phyloP scores from a whole-genome alignment of 192 early-diverging fungal genomes.

The Fimicolochytrium jonesii region DNA sequence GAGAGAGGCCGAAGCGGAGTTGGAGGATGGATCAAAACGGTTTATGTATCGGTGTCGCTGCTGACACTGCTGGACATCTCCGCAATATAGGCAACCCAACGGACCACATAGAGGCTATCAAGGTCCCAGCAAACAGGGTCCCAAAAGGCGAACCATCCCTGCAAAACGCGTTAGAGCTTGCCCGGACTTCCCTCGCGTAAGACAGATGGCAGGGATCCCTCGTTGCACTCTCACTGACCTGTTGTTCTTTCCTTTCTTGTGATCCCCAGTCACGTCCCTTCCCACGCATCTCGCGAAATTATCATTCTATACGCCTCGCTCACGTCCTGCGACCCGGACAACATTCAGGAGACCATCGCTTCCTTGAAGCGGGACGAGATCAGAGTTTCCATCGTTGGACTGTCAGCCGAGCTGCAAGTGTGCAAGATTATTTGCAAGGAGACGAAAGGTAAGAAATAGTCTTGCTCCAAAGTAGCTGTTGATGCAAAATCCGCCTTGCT shows the following conservation, averaged over 20 bases:
- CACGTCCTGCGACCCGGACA: conserved; percentile 90
- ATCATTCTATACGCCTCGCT: conserved; percentile 83
- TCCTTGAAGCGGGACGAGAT: conserved; percentile 64
- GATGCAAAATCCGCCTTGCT: no score
- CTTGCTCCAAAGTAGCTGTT: no score
- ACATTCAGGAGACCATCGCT: conserved; percentile 80
- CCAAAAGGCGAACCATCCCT: conserved; percentile 82
- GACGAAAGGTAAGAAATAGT: conserved; percentile 60
- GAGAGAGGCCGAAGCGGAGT: no score
- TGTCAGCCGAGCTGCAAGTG: conserved; percentile 87
- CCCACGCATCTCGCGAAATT: conserved; percentile 85
- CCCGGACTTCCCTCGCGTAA: conserved; percentile 60
- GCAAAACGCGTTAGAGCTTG: conserved; percentile 88
- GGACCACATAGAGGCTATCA: conserved; percentile 72
- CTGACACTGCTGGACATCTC: no score
- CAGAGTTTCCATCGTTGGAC: conserved; percentile 80
- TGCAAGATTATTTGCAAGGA: conserved; percentile 67
- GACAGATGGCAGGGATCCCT: neutral
- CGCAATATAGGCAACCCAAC: conserved; percentile 56
- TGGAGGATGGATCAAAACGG: no score
- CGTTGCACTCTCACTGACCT: neutral
- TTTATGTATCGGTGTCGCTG: no score
- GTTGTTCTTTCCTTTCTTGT: neutral
- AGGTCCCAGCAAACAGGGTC: conserved; percentile 62
- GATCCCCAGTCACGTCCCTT: conserved; percentile 75